Evolutionary conservation across 1,284 basidiomycete species (phyloP).

Genomic region (Sanghuangporus baumii): DNA sequence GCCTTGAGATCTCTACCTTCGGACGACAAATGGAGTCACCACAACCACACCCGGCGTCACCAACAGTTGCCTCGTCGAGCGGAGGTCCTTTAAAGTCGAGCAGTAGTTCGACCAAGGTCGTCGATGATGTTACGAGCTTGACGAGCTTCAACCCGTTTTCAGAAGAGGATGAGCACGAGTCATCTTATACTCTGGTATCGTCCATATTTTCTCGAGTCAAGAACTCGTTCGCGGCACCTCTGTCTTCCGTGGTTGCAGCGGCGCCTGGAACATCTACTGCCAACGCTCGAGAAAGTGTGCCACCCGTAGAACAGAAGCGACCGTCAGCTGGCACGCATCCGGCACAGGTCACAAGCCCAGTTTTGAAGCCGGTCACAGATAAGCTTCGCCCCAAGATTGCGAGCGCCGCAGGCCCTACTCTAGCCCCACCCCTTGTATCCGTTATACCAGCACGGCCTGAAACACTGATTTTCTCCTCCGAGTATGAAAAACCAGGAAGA

Average conservation of each 20-base stretch:
- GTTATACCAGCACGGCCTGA: constrained; percentile 75
- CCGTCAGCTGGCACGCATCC: constrained; percentile 37
- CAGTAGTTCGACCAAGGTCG: constrained; percentile 46
- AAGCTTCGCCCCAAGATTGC: constrained; percentile 50
- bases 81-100: constrained; percentile 50
- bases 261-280: constrained; percentile 30
- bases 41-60: constrained; percentile 17
- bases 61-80: constrained; percentile 28
- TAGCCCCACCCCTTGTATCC: constrained; percentile 74
- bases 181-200: constrained; percentile 73
- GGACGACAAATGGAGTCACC: constrained; percentile 22
- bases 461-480: constrained; percentile 56
- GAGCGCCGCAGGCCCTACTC: constrained; percentile 38
- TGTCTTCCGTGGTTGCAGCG: constrained; percentile 43
- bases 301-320: constrained; percentile 46
- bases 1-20: not conserved
- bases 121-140: constrained; percentile 63
- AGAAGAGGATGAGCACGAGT: constrained; percentile 81
- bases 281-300: constrained; percentile 21
- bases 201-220: constrained; percentile 74
- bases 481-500: constrained; percentile 59
- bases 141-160: constrained; percentile 83
- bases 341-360: constrained; percentile 37
- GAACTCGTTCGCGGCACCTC: constrained; percentile 62
- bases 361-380: constrained; percentile 44